Conservation (phyloP, 805 yeast species). For the Zygotorulaspora sp. region DNA sequence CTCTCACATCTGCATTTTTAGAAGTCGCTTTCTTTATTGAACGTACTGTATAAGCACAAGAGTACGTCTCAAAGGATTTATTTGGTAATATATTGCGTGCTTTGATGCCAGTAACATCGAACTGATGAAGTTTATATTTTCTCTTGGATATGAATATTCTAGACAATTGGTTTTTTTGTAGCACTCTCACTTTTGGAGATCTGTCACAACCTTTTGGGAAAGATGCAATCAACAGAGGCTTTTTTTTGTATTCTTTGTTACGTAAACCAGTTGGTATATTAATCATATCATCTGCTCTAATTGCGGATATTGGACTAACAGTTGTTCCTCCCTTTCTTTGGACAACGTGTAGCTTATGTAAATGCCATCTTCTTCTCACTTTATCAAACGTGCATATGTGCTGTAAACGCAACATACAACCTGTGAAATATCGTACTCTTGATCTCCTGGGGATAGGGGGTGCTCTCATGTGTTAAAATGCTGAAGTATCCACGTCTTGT, state of each 20-base stretch:
- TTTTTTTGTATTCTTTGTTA: slow-evolving; percentile 16
- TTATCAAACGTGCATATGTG: slow-evolving; percentile 17
- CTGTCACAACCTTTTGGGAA: slow-evolving; percentile 28
- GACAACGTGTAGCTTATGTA: slow-evolving; percentile 21
- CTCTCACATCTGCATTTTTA: slow-evolving; percentile 30
- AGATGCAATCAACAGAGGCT: slow-evolving; percentile 31
- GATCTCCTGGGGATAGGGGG: slow-evolving; percentile 33
- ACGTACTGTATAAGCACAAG: slow-evolving; percentile 25
- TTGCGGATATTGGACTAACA: slow-evolving; percentile 18
- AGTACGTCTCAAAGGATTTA: slow-evolving; percentile 4
- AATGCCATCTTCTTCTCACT: slow-evolving; percentile 24
- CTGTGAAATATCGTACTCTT: slow-evolving; percentile 18
- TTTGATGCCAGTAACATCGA: slow-evolving; percentile 15
- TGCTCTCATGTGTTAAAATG: too few species aligned
- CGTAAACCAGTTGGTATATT: slow-evolving; percentile 23
- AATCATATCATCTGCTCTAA: slow-evolving; percentile 26
- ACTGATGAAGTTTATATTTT: slow-evolving; percentile 25
- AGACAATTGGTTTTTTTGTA: slow-evolving; percentile 24
- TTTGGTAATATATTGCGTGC: slow-evolving; percentile 1
- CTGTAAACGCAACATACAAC: slow-evolving; percentile 14
- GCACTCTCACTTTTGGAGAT: slow-evolving; percentile 26
- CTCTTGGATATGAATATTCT: slow-evolving; percentile 25
- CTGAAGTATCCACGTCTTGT: too few species aligned
- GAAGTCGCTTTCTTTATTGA: slow-evolving; percentile 22
- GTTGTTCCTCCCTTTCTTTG: slow-evolving; percentile 7